Conservation (phyloP, 768 basidiomycete species). For the Porpolomopsis calyptriformis region DNA sequence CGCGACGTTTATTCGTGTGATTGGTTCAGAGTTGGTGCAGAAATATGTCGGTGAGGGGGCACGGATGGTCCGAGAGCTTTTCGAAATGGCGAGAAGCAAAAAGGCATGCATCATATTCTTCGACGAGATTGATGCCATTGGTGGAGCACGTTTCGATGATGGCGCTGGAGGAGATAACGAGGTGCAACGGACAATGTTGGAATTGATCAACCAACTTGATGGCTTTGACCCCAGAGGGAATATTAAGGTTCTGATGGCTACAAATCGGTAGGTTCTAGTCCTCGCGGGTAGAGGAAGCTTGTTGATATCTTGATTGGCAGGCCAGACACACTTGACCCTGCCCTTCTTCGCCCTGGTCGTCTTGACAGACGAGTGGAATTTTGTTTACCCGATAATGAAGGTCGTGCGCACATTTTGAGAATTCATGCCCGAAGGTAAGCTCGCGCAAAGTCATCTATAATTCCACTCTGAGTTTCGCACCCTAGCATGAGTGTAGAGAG, state of each 20-base stretch:
- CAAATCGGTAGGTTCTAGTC: constrained; percentile 62
- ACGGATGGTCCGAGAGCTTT: constrained; percentile 95
- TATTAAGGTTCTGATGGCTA: constrained; percentile 99
- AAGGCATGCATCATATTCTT: constrained; percentile 99
- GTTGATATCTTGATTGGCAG: constrained; percentile 28
- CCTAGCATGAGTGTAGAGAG: constrained; percentile 92
- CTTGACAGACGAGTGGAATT: constrained; percentile 97
- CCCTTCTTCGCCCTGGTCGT: constrained; percentile 88
- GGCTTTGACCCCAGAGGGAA: constrained; percentile 99
- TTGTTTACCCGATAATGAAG: constrained; percentile 87
- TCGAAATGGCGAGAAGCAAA: constrained; percentile 98
- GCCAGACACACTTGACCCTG: constrained; percentile 97
- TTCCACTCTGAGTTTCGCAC: background rate
- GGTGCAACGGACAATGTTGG: constrained; percentile 98
- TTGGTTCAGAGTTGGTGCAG: constrained; percentile 98
- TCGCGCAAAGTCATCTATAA: constrained; percentile 3
- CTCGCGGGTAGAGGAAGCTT: background rate
- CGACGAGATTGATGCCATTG: constrained; percentile 97
- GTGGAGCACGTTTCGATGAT: constrained; percentile 96
- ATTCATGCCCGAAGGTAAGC: constrained; percentile 89
- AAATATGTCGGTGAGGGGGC: constrained; percentile 99
- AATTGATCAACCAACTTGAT: constrained; percentile 96
- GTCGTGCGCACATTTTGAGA: constrained; percentile 89
- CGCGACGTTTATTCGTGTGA: constrained; percentile 98
- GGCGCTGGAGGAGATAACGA: constrained; percentile 99